Evolutionary conservation across 805 yeast genomes (phyloP).

Genomic region (Kuraishia piskuri): DNA sequence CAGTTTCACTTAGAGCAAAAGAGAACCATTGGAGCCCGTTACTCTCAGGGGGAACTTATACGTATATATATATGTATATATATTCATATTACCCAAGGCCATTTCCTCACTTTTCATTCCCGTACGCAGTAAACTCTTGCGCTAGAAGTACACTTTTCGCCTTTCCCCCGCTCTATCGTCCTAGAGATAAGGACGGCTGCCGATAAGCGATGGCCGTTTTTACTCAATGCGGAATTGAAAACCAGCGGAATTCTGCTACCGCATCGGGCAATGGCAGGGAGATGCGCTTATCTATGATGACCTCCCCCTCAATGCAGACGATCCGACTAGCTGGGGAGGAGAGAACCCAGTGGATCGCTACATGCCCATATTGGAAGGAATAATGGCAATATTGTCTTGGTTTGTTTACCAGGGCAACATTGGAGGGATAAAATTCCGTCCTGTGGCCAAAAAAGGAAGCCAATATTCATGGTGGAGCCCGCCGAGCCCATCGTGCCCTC

Average conservation of each 20-base stretch:
- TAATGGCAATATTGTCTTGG: neutral
- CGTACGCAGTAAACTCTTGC: neutral
- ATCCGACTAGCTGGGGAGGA: neutral
- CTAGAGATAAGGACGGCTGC: neutral
- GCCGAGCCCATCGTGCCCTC: no score
- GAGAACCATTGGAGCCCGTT: no score
- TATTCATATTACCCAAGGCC: neutral
- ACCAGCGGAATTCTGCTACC: neutral
- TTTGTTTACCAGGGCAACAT: neutral
- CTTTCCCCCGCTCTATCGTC: neutral
- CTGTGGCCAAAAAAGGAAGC: neutral
- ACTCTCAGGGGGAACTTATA: no score
- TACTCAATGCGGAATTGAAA: neutral
- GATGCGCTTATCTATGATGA: neutral
- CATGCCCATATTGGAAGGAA: neutral
- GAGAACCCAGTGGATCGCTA: neutral
- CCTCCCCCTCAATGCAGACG: neutral
- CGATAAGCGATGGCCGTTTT: neutral
- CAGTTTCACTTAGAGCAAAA: no score
- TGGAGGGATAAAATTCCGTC: neutral
- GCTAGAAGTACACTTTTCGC: neutral
- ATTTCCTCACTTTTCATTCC: neutral
- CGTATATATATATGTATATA: neutral
- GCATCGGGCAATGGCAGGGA: neutral
- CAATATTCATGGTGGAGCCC: neutral